phyloP scores from a whole-genome alignment of 768 basidiomycete species.

The Dictyophora rubrovolvata region DNA sequence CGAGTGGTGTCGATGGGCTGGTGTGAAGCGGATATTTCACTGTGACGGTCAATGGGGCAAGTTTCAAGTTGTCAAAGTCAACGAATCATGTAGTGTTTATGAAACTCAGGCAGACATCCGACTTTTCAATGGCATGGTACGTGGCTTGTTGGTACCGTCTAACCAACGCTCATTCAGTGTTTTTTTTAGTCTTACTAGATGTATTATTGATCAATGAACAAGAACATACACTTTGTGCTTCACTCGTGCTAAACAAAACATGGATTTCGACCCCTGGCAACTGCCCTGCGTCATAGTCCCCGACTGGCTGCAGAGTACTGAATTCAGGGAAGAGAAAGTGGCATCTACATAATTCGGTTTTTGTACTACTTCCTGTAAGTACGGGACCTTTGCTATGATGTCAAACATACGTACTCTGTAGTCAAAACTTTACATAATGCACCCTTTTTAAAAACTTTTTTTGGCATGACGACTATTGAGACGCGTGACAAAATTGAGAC shows the following conservation, averaged over 20 bases:
- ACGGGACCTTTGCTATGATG: neutral
- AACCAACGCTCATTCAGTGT: neutral
- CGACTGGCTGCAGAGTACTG: slow-evolving; percentile 8
- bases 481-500: no score
- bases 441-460: no score
- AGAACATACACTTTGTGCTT: no score
- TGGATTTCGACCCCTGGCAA: slow-evolving; percentile 1
- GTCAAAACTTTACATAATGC: neutral
- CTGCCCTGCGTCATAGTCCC: slow-evolving; percentile 5
- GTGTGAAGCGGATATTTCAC: slow-evolving; percentile 46
- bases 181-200: neutral
- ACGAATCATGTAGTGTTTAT: slow-evolving; percentile 28
- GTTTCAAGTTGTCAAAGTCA: slow-evolving; percentile 38
- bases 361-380: neutral
- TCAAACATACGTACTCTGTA: neutral
- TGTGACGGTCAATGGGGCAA: slow-evolving; percentile 27
- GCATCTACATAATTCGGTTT: slow-evolving; percentile 2
- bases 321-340: slow-evolving; percentile 6
- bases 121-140: slow-evolving; percentile 34
- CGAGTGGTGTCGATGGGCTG: slow-evolving; percentile 49
- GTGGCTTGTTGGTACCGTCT: slow-evolving; percentile 10
- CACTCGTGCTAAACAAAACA: no score
- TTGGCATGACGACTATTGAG: no score
- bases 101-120: slow-evolving; percentile 37
- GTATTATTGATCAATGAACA: neutral